Conservation (phyloP, 163 green algal species). For the Prototheca stagnorum region DNA sequence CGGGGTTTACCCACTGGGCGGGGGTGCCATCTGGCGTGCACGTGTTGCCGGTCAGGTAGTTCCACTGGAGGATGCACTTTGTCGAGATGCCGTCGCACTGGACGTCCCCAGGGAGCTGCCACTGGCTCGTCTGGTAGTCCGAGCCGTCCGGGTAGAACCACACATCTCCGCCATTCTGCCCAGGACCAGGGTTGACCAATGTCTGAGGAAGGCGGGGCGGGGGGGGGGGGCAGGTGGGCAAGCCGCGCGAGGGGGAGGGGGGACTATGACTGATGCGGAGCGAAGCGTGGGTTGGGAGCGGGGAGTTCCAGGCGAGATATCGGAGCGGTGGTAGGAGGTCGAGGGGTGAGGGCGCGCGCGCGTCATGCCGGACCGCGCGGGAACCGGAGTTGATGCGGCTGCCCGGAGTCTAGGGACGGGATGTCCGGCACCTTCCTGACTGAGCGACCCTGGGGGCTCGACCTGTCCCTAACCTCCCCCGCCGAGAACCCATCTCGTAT, state of each 20-base stretch:
- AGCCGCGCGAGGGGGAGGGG: neutral
- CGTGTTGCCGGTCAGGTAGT: constrained; percentile 11
- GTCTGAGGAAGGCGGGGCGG: neutral
- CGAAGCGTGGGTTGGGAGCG: neutral
- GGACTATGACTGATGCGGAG: too few relatives aligned
- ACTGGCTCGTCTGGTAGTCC: constrained; percentile 2
- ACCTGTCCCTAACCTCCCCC: too few relatives aligned
- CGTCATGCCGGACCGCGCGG: too few relatives aligned
- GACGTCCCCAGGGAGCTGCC: constrained; percentile 4
- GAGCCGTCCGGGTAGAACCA: constrained; percentile 2
- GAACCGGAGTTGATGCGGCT: too few relatives aligned
- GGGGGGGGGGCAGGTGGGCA: too few relatives aligned
- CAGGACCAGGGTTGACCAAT: constrained; percentile 6
- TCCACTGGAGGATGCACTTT: constrained; percentile 8
- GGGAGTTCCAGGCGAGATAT: neutral
- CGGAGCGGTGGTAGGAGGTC: neutral
- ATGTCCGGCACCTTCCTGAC: too few relatives aligned
- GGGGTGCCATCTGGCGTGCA: constrained; percentile 3
- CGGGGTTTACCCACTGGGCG: neutral
- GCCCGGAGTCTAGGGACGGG: too few relatives aligned
- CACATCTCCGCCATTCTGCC: constrained; percentile 7
- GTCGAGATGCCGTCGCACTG: constrained; percentile 6
- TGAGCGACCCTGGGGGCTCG: too few relatives aligned
- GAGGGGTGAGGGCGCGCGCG: neutral
- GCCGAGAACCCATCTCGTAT: too few relatives aligned